Evolutionary conservation across 2,329 filamentous ascomycete genomes (phyloP), one percentile per base, ranked within the genome.

Genomic region (Arthrobotrys musiformis): DNA sequence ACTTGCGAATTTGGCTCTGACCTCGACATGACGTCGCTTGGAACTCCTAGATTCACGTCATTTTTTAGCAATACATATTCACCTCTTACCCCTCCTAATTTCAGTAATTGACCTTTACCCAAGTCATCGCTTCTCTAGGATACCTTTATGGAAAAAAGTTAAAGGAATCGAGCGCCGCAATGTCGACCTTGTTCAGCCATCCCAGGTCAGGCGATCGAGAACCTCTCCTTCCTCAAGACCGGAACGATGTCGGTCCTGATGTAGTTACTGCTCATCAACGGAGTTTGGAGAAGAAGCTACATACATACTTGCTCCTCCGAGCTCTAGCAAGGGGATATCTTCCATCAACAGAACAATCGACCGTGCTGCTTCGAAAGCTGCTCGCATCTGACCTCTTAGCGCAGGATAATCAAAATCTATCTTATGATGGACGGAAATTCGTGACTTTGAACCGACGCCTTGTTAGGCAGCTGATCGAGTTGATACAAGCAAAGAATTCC

Each of bases 281-380:
- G 56, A 87, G 90, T 81, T 87, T 97, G 73, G 92, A 94, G 82
- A 90, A 94, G 83, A 97, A 97, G 86, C 88, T 98, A 77, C 94
- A 97, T 84, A 91, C 91, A 26, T 97, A 97, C 82, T 93, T 97
- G 86, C 97, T 97, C 91, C 83, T 93, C 28, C 89, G 92, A 64
- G 94, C 94, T 67, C 83, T 97, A 8, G 88, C 89, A 0, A 89
- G 92, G 81, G 94, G 94, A 4, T 97, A 90, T 84, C 94, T 98
- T 91, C 94, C 94, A 54, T 95, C 93, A 4, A 97, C 92, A 9
- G 91, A 95, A 80, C 94, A 98, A 83, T 82, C 88, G 80, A 91
- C 95, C 81, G 86, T 90, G 82, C 93, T 96, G 79, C 86, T 98
- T 1, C 90, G 93, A 79, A 92, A 91, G 1, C 84, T 97, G 0